phyloP scores from a whole-genome alignment of 129 eudicot species.

The Centaurea solstitialis region DNA sequence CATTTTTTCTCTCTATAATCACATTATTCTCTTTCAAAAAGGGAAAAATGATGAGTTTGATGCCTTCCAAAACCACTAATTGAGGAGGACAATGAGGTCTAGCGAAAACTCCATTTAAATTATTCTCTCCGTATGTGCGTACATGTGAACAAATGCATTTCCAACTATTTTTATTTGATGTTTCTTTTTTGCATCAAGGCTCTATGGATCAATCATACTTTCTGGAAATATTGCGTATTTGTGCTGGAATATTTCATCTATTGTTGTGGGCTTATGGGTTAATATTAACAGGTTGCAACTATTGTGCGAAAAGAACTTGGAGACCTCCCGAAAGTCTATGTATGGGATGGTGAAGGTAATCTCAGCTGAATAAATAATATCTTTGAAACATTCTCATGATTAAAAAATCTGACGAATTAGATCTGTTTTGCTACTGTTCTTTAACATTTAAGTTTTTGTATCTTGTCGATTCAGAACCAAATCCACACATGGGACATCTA shows the following conservation, averaged over 20 bases:
- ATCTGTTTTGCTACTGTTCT: background rate
- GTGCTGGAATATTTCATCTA: background rate
- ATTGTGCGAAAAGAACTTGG: slow-evolving; percentile 69
- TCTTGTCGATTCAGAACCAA: slow-evolving; percentile 56
- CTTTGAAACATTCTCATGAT: background rate
- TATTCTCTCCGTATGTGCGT: background rate
- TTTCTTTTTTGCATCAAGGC: background rate
- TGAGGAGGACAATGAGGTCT: no score
- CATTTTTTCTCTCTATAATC: background rate
- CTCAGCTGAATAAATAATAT: background rate
- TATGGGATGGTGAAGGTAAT: slow-evolving; percentile 92
- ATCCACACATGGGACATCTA: slow-evolving; percentile 96
- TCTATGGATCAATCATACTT: background rate
- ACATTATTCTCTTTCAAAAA: no score
- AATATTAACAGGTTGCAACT: slow-evolving; percentile 53
- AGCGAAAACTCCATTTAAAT: no score
- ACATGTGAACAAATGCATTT: background rate
- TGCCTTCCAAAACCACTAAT: no score
- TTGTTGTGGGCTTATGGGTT: slow-evolving; percentile 9
- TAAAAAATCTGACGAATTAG: background rate
- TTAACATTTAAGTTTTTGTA: background rate
- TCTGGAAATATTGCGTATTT: slow-evolving; percentile 5
- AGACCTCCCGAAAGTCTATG: slow-evolving; percentile 60
- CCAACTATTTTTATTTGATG: background rate
- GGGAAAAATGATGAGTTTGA: no score